phyloP scores from a whole-genome alignment of 305 asterid species.

The Coffea humblotiana region DNA sequence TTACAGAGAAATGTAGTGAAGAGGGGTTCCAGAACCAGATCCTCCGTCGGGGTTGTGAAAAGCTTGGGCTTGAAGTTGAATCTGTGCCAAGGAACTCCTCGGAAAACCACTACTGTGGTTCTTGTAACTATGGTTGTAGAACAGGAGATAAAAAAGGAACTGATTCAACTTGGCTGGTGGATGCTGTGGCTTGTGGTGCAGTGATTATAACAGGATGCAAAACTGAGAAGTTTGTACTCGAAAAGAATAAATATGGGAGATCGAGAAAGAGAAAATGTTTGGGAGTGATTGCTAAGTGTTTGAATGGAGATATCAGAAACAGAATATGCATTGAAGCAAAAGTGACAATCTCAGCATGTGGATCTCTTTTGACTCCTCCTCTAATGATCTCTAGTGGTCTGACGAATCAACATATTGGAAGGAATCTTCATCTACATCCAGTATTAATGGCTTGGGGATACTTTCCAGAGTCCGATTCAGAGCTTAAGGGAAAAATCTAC shows the following conservation, averaged over 20 bases:
- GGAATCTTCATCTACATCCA: slow-evolving; percentile 86
- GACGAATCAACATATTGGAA: slow-evolving; percentile 63
- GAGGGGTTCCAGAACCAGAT: slow-evolving; percentile 80
- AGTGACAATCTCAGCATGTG: slow-evolving; percentile 81
- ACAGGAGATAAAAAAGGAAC: slow-evolving; percentile 81
- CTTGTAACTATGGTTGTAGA: slow-evolving; percentile 73
- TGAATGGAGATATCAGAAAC: slow-evolving; percentile 32
- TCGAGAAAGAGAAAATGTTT: slow-evolving; percentile 40
- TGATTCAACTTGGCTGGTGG: slow-evolving; percentile 85
- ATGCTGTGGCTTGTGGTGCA: slow-evolving; percentile 72
- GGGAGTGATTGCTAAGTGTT: slow-evolving; percentile 57
- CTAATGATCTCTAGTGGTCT: slow-evolving; percentile 70
- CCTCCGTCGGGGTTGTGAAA: slow-evolving; percentile 71
- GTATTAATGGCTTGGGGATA: slow-evolving; percentile 96
- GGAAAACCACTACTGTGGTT: slow-evolving; percentile 67
- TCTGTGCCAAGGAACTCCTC: slow-evolving; percentile 68
- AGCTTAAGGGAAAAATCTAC: slow-evolving; percentile 45
- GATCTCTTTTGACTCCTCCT: slow-evolving; percentile 82
- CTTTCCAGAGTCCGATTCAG: slow-evolving; percentile 53
- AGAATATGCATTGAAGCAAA: slow-evolving; percentile 54
- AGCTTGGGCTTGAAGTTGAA: slow-evolving; percentile 51
- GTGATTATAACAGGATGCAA: slow-evolving; percentile 71
- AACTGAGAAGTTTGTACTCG: slow-evolving; percentile 50
- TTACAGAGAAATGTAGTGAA: slow-evolving; percentile 47
- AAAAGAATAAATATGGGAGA: slow-evolving; percentile 19